Conservation (phyloP, 805 yeast genomes). For the Starmerella apicola region DNA sequence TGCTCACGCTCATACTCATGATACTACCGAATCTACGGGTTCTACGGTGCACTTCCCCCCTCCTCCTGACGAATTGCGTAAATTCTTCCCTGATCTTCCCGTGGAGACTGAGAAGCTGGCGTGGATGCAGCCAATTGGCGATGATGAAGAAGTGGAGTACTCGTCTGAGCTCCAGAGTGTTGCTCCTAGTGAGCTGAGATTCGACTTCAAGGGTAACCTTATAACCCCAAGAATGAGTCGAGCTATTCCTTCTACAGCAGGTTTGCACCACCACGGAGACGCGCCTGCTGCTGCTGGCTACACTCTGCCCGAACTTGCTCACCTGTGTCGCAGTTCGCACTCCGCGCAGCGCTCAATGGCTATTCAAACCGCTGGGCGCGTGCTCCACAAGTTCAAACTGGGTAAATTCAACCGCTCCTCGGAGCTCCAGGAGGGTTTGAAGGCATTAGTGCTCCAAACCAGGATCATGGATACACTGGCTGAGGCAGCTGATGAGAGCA, state of each 20-base stretch:
- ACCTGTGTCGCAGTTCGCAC: constrained; percentile 61
- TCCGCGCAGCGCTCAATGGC: constrained; percentile 82
- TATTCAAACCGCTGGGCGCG: constrained; percentile 74
- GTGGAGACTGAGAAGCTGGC: constrained; percentile 66
- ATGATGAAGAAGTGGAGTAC: constrained; percentile 29
- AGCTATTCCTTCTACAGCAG: constrained; percentile 43
- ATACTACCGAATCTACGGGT: neutral
- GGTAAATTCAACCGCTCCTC: constrained; percentile 32
- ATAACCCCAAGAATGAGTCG: constrained; percentile 44
- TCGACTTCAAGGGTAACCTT: constrained; percentile 76
- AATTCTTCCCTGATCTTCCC: constrained; percentile 83
- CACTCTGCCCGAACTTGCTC: constrained; percentile 70
- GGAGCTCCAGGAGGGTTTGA: constrained; percentile 23
- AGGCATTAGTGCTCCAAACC: constrained; percentile 15
- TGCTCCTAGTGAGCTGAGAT: constrained; percentile 52
- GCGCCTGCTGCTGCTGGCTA: constrained; percentile 88
- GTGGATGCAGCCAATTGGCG: constrained; percentile 73
- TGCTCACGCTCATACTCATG: neutral
- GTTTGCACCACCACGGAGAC: constrained; percentile 84
- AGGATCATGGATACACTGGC: constrained; percentile 20
- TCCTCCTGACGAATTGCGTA: constrained; percentile 58
- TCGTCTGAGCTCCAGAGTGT: constrained; percentile 38
- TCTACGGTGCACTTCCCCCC: constrained; percentile 36
- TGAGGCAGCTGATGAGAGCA: constrained; percentile 21
- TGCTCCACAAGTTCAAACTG: constrained; percentile 65